Evolutionary conservation across 2,329 filamentous ascomycete genomes (phyloP), one percentile per base, ranked within the genome.

Genomic region (Scortechinia acanthostroma): DNA sequence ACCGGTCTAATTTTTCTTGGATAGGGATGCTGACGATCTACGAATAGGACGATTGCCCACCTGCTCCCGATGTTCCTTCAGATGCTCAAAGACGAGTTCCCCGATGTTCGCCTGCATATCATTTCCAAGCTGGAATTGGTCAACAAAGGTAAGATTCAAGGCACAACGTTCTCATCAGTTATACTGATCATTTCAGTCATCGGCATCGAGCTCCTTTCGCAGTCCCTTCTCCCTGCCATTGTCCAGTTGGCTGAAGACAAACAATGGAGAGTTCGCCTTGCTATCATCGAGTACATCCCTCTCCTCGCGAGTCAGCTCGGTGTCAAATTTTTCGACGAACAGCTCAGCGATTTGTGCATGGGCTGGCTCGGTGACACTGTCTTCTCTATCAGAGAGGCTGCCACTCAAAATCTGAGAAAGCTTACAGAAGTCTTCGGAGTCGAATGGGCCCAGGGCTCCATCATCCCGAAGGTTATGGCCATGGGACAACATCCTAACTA

Each of bases 401-500:
- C 93, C 33, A 98, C 93, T 44, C 88, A 91, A 63, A 98, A 98
- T 65, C 73, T 98, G 48, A 95, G 95, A 78, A 97, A 97, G 76
- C 77, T 98, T 49, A 97, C 93, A 4, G 93, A 98, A 66, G 93
- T 98, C 1, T 98, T 98, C 61, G 93, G 93, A 42, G 91, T 97
- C 15, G 90, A 95, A 51, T 98, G 93, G 93, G 91, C 93, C 37
- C 94, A 86, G 64, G 88, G 91, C 62, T 90, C 91, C 42, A 98
- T 98, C 59, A 95, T 98, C 55, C 93, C 93, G 49, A 97, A 97
- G 73, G 93, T 98, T 52, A 93, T 95, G 77, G 88, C 87, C 28
- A 97, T 98, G 93, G 93, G 93, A 48, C 88, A 89, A 60, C 93
- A 98, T 64, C 89, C 91, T 49, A 98, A 98, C 71, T 98, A 98